These are phyloP conservation scores for Hypomyces rosellus DNA, from an alignment of 2,329 filamentous ascomycete genomes.

Conservation along the genomic window DNA sequence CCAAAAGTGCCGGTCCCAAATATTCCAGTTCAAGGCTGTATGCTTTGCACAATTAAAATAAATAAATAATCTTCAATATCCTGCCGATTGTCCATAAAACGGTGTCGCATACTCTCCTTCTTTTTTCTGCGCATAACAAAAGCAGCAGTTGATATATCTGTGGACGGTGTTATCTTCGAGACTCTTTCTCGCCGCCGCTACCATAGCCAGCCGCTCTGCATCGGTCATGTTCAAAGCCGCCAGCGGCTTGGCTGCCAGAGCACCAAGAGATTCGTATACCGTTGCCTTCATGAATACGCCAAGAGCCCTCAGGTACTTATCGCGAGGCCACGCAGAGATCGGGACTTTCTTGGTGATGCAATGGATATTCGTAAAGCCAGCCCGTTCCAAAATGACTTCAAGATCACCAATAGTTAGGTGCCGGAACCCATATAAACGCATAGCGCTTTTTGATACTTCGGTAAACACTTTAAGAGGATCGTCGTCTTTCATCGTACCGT, in stretches of 20 bases:
- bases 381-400: slow-evolving; percentile 28
- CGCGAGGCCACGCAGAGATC: slow-evolving; percentile 39
- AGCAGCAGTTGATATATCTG: slow-evolving; percentile 37
- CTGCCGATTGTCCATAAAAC: background rate
- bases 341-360: slow-evolving; percentile 38
- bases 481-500: slow-evolving; percentile 36
- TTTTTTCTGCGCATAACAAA: slow-evolving; percentile 38
- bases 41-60: background rate
- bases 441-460: slow-evolving; percentile 25
- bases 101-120: slow-evolving; percentile 1
- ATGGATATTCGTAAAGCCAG: slow-evolving; percentile 40
- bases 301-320: slow-evolving; percentile 33
- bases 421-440: slow-evolving; percentile 33
- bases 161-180: slow-evolving; percentile 32
- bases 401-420: slow-evolving; percentile 30
- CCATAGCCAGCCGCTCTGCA: slow-evolving; percentile 29
- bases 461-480: slow-evolving; percentile 31
- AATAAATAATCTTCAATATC: background rate
- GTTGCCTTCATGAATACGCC: slow-evolving; percentile 40
- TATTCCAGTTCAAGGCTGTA: background rate
- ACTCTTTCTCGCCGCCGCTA: slow-evolving; percentile 25
- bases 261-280: slow-evolving; percentile 35
- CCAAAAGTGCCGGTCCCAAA: too few relatives aligned
- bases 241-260: slow-evolving; percentile 36
- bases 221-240: slow-evolving; percentile 29